Evolutionary conservation across 148 eudicot species (phyloP).

Genomic region (Chenopodium formosanum): DNA sequence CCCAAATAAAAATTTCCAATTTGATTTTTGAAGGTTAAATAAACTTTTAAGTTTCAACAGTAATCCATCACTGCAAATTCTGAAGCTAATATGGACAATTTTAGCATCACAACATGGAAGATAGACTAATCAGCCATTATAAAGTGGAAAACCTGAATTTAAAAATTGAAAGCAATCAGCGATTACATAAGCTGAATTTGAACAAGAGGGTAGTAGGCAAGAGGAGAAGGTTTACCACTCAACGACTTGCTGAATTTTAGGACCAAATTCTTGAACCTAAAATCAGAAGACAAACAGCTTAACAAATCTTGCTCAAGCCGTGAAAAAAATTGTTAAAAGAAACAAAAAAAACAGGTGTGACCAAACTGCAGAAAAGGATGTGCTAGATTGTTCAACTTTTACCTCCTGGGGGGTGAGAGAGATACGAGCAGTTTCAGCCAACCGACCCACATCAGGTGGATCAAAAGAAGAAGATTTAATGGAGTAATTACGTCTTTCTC

Average conservation of each 20-base stretch:
- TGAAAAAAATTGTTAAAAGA: neutral
- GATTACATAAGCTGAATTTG: neutral
- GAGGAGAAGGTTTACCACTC: constrained; percentile 55
- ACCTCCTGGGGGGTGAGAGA: constrained; percentile 79
- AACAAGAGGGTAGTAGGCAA: neutral
- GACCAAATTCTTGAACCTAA: constrained; percentile 64
- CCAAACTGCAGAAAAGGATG: constrained; percentile 8
- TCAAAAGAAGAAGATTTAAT: constrained; percentile 42
- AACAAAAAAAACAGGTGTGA: neutral
- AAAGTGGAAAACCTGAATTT: neutral
- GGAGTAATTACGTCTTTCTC: constrained; percentile 15
- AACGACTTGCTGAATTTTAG: constrained; percentile 81
- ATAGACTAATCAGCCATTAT: neutral
- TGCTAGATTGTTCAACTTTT: neutral
- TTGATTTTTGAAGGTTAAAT: neutral
- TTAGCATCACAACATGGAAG: neutral
- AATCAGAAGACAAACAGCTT: constrained; percentile 14
- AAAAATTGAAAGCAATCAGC: neutral
- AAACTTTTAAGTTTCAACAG: neutral
- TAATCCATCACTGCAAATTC: neutral
- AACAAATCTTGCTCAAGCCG: constrained; percentile 7
- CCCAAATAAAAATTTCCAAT: neutral
- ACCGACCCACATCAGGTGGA: constrained; percentile 67
- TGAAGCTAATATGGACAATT: neutral
- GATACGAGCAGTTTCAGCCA: constrained; percentile 83